Evolutionary conservation across 495 filamentous ascomycete species (phyloP), one percentile per base, ranked within the genome.

Genomic region (Penicillium malachiteum): DNA sequence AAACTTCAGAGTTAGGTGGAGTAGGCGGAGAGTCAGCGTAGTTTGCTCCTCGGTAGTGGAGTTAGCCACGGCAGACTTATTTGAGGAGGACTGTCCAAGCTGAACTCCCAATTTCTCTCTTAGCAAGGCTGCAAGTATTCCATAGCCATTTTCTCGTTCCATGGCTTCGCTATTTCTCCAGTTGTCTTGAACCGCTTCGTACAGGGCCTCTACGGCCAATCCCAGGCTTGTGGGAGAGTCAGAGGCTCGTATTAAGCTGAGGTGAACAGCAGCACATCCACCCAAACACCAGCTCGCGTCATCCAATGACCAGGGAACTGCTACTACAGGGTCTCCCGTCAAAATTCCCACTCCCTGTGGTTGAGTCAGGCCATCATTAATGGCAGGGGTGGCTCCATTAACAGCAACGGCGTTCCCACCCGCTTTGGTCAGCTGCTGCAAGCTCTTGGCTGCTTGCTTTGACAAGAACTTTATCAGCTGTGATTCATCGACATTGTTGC

Each of bases 101-200:
- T 71, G 54, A 65, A 76, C 62, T 56, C 76, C 70, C 77, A 96
- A 73, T 67, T 96, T 96, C 30, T 87, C 84, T 21, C 89, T 84
- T 9, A 97, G 69, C 13, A 96, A 68, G 52, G 82, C 80, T 44
- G 87, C 89, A 33, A 97, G 76, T n/a, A 97, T 87, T 12, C 88
- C 87, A 67, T 96, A 98, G 10, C 92, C 94, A 63, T 92, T 96
- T 52, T 96, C 92, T 65, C 85, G 85, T 71, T 98, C 94, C 91
- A 98, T 96, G 46, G 93, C 92, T 71, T 98, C 94, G 62, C 95
- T 97, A 59, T 97, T 97, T 59, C 94, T 84, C 94, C 94, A 98
- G 67, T 87, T 96, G 45, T 87, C 85, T 63, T 88, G 84, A 13
- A 96, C 86, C 49, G 87, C 87, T 64, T 87, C 84, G 57, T 96